A percentile compares a stretch with the other conserved stretches of the same genome.
Conservation (phyloP, 148 eudicot species). For the Chenopodium berlandieri region DNA sequence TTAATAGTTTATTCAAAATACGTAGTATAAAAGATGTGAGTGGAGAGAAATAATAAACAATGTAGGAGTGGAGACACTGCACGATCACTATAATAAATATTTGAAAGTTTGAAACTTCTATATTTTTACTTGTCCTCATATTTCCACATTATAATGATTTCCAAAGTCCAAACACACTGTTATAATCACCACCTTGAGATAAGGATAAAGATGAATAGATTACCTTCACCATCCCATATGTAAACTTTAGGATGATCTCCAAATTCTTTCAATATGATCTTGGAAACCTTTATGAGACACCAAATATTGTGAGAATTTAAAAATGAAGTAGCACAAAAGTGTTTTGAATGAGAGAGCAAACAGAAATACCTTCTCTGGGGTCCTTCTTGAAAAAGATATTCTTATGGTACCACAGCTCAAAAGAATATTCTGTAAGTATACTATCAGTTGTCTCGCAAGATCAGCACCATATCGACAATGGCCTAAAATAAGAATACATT, state of each 20-base stretch:
- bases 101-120: background rate
- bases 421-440: slow-evolving; percentile 68
- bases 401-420: slow-evolving; percentile 82
- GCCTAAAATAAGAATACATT: slow-evolving; percentile 36
- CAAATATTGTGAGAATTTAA: background rate
- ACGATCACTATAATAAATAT: no score
- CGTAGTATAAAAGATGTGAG: no score
- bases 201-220: slow-evolving; percentile 6
- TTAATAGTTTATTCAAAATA: no score
- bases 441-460: slow-evolving; percentile 70
- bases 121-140: background rate
- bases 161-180: background rate
- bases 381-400: slow-evolving; percentile 92
- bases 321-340: slow-evolving; percentile 4
- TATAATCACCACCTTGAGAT: background rate
- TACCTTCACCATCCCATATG: slow-evolving; percentile 98
- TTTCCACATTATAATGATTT: background rate
- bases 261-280: slow-evolving; percentile 64
- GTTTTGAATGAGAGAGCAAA: background rate
- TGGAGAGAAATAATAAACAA: no score
- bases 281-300: slow-evolving; percentile 50
- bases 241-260: slow-evolving; percentile 74
- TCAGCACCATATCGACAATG: slow-evolving; percentile 84
- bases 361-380: slow-evolving; percentile 76
- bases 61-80: no score